A percentile compares a stretch with the other conserved stretches of the same genome.
Conservation (phyloP, 1,284 basidiomycete species). For the Cryptococcus sp. region DNA sequence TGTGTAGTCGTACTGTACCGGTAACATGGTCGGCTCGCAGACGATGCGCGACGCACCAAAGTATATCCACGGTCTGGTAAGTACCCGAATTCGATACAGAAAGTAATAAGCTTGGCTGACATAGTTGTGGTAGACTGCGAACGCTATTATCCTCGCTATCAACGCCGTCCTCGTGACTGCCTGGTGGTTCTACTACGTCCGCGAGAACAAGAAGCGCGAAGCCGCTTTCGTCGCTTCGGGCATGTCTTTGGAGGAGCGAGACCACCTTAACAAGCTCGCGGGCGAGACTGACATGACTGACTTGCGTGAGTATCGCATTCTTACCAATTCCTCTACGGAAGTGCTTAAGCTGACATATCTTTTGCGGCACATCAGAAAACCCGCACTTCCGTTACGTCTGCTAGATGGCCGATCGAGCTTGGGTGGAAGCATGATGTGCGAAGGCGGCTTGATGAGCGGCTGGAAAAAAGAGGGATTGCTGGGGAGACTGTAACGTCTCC, state of each 20-base stretch:
- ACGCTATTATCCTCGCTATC: conserved; percentile 20
- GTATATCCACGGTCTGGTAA: conserved; percentile 20
- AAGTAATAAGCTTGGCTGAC: not conserved
- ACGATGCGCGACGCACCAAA: conserved; percentile 30
- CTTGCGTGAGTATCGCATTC: conserved; percentile 22
- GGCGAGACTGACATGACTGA: conserved; percentile 38
- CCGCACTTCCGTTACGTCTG: conserved; percentile 31
- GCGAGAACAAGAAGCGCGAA: conserved; percentile 28
- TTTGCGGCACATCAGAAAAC: conserved; percentile 13
- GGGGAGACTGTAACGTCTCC: too few relatives aligned
- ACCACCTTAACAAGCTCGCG: conserved; percentile 24
- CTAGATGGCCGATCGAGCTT: conserved; percentile 5
- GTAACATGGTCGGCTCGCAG: conserved; percentile 34
- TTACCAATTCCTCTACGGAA: too few relatives aligned
- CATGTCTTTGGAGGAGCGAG: conserved; percentile 23
- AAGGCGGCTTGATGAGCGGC: too few relatives aligned
- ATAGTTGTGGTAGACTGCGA: conserved; percentile 9
- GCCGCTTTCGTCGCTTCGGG: conserved; percentile 24
- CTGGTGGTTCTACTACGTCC: conserved; percentile 32
- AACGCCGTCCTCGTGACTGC: conserved; percentile 17
- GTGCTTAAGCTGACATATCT: not conserved
- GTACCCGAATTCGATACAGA: conserved; percentile 7
- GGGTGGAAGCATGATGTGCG: too few relatives aligned
- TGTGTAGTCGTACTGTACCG: conserved; percentile 26
- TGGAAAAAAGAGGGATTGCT: too few relatives aligned